These are phyloP conservation scores for Cenchrus fungigraminus DNA, from an alignment of 176 grass and related monocot species.

Conservation along the genomic window DNA sequence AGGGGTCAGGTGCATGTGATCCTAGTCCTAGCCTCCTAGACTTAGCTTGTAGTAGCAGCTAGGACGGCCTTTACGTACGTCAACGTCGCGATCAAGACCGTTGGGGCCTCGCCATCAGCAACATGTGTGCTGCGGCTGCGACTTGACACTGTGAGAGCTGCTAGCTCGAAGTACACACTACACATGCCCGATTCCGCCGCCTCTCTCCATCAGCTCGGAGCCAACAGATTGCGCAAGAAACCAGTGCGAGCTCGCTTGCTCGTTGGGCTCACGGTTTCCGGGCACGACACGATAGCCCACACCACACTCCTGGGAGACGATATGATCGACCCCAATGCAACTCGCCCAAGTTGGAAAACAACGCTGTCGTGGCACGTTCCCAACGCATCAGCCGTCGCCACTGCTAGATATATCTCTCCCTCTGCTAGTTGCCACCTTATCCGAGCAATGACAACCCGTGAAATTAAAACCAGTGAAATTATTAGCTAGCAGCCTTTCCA, in stretches of 20 bases:
- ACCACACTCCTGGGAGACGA: background rate
- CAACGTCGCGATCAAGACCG: background rate
- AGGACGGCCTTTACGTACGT: background rate
- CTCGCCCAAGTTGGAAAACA: background rate
- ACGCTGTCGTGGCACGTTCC: background rate
- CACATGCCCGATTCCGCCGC: background rate
- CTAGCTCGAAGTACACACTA: no score
- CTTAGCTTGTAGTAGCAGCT: background rate
- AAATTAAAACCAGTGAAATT: no score
- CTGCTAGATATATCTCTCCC: no score
- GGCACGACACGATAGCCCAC: background rate
- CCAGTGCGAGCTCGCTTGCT: background rate
- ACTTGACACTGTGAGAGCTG: background rate
- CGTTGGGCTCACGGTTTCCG: background rate
- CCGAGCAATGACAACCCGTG: background rate
- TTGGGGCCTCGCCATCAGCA: slow-evolving; percentile 29
- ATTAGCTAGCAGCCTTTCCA: background rate
- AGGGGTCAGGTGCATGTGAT: background rate
- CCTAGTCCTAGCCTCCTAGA: background rate
- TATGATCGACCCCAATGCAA: no score
- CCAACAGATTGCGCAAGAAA: slow-evolving; percentile 30
- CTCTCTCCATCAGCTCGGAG: background rate
- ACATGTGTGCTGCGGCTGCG: background rate
- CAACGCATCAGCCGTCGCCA: background rate
- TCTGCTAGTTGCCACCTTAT: background rate